Base-by-base conservation (phyloP, 176 grass and related monocot species). In the Aechmea fasciata region DNA sequence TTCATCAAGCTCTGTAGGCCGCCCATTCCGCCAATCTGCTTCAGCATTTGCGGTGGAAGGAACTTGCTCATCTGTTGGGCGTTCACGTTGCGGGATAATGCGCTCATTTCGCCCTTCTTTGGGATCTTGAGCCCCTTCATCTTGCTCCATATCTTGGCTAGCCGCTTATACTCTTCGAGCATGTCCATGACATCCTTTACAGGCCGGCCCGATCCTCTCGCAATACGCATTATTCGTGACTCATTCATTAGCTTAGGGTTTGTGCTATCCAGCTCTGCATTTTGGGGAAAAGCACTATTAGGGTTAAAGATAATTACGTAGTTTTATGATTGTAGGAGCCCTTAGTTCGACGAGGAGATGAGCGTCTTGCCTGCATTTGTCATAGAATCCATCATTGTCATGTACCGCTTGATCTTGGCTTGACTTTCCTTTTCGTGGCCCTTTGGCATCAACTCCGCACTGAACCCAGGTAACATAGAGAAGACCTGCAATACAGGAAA, bases 381-480 rank as follows among this genome's bases (percentile, higher is more conserved):
- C 94, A 99, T 90, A 50, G 87, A 99, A 89, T 99, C 89, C 94
- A 93, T 99, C 84, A 90, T 99, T 0, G 90, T 99, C 94, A 99
- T 93, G 78, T 90, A 99, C 10, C 84, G 81, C 77, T 99, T 99
- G 75, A 93, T 99, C 82, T 99, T 99, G 13, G 94, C 90, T 72
- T 90, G 87, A 15, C 90, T 88, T 80, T 93, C 87, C 72, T 93
- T 99, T 66, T 99, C 87, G 28, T 99, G 94, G 17, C 94, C 94
- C 85, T 93, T 85, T 33, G 94, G 82, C 94, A 99, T 99, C 64
- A 99, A 80, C 77, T 93, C 87, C 50, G 81, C 57, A 69, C 87
- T 88, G 71, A 99, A 93, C 67, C 87, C 84, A 85, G 90, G 94
- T 57, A 99, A 74, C 94, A 99, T 93, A 64, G 94, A 99, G 77